Conservation (phyloP, 805 yeast genomes). For the Maudiozyma serrabonitensis region DNA sequence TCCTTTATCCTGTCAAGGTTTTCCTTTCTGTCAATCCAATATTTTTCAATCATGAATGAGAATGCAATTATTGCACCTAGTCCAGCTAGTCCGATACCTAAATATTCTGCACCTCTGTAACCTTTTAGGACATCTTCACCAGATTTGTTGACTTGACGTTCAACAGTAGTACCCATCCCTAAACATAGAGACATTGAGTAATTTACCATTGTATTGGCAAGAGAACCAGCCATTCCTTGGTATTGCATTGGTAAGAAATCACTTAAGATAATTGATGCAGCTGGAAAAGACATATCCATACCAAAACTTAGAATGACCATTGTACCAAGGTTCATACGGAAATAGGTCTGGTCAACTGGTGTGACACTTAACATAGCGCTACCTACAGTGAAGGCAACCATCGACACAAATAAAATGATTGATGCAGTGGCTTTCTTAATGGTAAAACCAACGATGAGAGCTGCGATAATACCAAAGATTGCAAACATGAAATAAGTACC, state of each 20-base stretch:
- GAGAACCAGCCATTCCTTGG: slow-evolving; percentile 74
- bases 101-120: slow-evolving; percentile 48
- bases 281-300: slow-evolving; percentile 73
- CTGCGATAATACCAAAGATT: slow-evolving; percentile 47
- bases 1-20: neutral
- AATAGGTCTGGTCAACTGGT: slow-evolving; percentile 53
- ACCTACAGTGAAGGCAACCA: slow-evolving; percentile 48
- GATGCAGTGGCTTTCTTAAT: slow-evolving; percentile 42
- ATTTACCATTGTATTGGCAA: slow-evolving; percentile 60
- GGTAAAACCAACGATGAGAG: slow-evolving; percentile 40
- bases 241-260: slow-evolving; percentile 49
- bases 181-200: slow-evolving; percentile 63
- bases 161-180: slow-evolving; percentile 65
- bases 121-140: slow-evolving; percentile 30
- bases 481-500: slow-evolving; percentile 38
- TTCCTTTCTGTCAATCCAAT: slow-evolving; percentile 6
- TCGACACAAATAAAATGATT: slow-evolving; percentile 39
- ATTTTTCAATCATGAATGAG: slow-evolving; percentile 9
- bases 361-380: slow-evolving; percentile 42
- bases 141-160: slow-evolving; percentile 31
- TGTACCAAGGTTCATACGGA: slow-evolving; percentile 47
- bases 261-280: slow-evolving; percentile 54
- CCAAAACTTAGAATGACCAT: slow-evolving; percentile 55
- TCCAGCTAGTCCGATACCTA: slow-evolving; percentile 49
- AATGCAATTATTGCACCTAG: slow-evolving; percentile 13